A percentile compares a stretch with the other conserved stretches of the same genome.
These are phyloP conservation scores for Eucalyptus virginea DNA, from an alignment of 345 rosid genomes.

Conservation along the genomic window DNA sequence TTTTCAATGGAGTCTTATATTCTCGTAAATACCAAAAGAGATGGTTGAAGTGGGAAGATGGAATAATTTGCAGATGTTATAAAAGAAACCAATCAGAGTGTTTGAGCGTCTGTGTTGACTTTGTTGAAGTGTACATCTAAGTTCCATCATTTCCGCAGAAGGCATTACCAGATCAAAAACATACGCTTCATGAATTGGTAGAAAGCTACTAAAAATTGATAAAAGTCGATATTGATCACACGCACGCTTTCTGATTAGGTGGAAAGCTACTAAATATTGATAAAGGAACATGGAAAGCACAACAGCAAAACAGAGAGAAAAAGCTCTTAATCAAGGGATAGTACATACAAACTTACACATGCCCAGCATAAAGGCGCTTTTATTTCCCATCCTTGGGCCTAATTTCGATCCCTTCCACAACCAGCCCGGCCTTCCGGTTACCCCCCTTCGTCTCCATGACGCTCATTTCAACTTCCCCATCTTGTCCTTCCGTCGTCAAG, in stretches of 20 bases:
- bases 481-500: slow-evolving; percentile 1
- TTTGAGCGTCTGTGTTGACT: too few relatives aligned
- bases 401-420: not conserved
- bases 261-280: not conserved
- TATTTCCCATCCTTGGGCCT: not conserved
- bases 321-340: not conserved
- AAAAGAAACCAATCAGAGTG: not conserved
- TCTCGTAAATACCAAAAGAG: rapidly evolving
- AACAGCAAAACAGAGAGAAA: not conserved
- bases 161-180: not conserved
- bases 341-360: not conserved
- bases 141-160: not conserved
- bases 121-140: not conserved
- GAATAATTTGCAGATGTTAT: not conserved
- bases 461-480: not conserved
- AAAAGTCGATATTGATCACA: not conserved
- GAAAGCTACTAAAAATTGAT: too few relatives aligned
- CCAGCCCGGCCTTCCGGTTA: not conserved
- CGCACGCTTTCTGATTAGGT: not conserved
- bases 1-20: not conserved
- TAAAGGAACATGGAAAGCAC: not conserved
- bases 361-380: not conserved
- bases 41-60: not conserved
- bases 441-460: not conserved
- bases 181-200: not conserved